Evolutionary conservation across 805 yeast species (phyloP), one percentile per base, ranked within the genome.

Genomic region (Komagataella kurtzmanii): DNA sequence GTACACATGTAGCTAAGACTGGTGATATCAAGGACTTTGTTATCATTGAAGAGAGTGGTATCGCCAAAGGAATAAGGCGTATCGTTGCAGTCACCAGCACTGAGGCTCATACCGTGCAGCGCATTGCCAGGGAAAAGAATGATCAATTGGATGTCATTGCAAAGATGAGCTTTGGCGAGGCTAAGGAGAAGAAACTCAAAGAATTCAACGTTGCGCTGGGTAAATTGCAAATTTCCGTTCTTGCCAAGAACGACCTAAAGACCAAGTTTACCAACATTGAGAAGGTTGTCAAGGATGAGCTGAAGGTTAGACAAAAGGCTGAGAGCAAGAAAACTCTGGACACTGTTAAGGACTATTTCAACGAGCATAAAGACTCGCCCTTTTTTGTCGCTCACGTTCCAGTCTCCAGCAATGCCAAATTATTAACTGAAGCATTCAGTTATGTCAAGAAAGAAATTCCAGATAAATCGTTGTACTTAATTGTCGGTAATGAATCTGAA

Each of bases 61-160:
- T 93, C 67, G 98, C 99, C 55, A 93, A 93, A 73, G 99, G 99
- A 70, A 88, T 89, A 56, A 83, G 99, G 72, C 88, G 99, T 76
- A 86, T 93, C 65, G 97, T 93, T 53, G 98, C 97, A 24, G 96
- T 93, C 50, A 86, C 97, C 17, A 98, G 98, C 49, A 73, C 79
- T 51, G 95, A 82, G 57, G 98, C 99, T 14, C 81, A 79, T 60
- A 91, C 82, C 60, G 97, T 89, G 50, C 97, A 93, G 75, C 77
- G 87, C 65, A 65, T 84, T 57, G 97, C 97, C 50, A 61, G 65
- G 24, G 91, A 84, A 53, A 91, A 83, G 63, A 81, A 75, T 40
- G 72, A 70, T 49, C 74, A 77, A 49, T 75, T 93, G 55, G 77
- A 71, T 48, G 73, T 73, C 46, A 80, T 85, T 50, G 82, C 74